Evolutionary conservation across 1,139 yeast genomes (phyloP), one percentile per base, ranked within the genome.

Genomic region (Kluyveromyces sp.): DNA sequence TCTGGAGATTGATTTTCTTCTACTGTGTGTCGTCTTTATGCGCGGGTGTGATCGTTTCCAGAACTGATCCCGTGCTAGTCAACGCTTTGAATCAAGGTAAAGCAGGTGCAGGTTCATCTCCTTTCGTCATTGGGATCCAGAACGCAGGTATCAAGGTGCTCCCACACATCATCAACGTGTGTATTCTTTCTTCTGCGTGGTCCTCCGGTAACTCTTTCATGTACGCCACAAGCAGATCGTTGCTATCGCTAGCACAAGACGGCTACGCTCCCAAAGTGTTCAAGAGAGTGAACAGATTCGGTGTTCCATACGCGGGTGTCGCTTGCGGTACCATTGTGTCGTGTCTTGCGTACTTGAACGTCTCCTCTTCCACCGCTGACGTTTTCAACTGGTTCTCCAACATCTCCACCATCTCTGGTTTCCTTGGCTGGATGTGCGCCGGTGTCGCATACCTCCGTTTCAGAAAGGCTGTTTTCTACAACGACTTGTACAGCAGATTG

Each of bases 361-460:
- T 63, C 26, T 65, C 70, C n/a, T 57, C 67, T 1, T 54, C 63
- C 25, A 50, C 68, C 3, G 64, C 72, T 51, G 70, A 60, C 68
- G 82, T 59, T 60, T 77, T 67, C 55, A 61, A 63, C 37, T 90
- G 96, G 90, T 78, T 90, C 56, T 77, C 87, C 51, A 87, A 87
- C 66, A 79, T 90, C 55, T 77, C 87, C 40, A 83, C 89, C 15
- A 82, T 83, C 44, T 79, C 89, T 8, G 89, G 90, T 45, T 72
- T 83, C 59, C 76, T 83, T 51, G 78, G 86, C 15, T 83, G 90
- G 90, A 77, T 79, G 48, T 74, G 78, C 67, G 81, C 81, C 47
- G 72, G 80, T 30, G 67, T 75, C 43, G 74, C 85, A 35, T 88
- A 83, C 62, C 63, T 83, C 42, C 72, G 86, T 60, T 83, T 83